Evolutionary conservation across 148 eudicot species (phyloP), one percentile per base, ranked within the genome.

Genomic region (Nepenthes mirabilis): DNA sequence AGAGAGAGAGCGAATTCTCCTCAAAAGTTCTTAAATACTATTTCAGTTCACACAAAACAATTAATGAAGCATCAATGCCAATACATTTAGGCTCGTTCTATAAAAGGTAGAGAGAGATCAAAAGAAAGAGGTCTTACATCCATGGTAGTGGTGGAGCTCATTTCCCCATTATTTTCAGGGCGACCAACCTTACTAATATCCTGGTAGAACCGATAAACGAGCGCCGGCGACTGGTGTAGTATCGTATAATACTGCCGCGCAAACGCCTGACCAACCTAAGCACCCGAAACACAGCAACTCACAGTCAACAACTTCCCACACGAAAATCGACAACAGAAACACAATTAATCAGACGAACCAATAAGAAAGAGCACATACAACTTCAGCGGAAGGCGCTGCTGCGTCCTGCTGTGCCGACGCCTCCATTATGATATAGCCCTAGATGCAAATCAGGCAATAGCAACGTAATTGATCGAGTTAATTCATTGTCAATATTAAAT

Each of bases 251-350:
- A 93, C 60, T 83, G 96, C 57, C 69, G 76, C 37, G 87, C 96
- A 73, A 93, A 93, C 9, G 91, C 95, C 56, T 88, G 75, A 7
- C 88, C 96, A 69, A 93, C 90, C 96, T 91, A 65, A 62, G 14
- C 13, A 61, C 34, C 36, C 51, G n/a, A n/a, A n/a, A n/a, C n/a
- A 49, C 5, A 10, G 11, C 5, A 49, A 49, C 2, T n/a, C 52
- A 49, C 12, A 49, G 11, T 9, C 5, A 9, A 2, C 4, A 49
- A 40, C 3, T 2, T 40, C 14, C 52, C 2, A 2, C 4, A 49
- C 52, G 11, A 49, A 10, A 49, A 49, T 10, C 12, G 10, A 4
- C 48, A 45, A 45, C 6, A 45, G 11, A 49, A 10, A 5, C 12
- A 49, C 2, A 3, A 3, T n/a, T 49, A 5, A 49, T 4, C 52